Evolutionary conservation across 2,329 filamentous ascomycete genomes (phyloP).

Genomic region (Drechslera avenae): DNA sequence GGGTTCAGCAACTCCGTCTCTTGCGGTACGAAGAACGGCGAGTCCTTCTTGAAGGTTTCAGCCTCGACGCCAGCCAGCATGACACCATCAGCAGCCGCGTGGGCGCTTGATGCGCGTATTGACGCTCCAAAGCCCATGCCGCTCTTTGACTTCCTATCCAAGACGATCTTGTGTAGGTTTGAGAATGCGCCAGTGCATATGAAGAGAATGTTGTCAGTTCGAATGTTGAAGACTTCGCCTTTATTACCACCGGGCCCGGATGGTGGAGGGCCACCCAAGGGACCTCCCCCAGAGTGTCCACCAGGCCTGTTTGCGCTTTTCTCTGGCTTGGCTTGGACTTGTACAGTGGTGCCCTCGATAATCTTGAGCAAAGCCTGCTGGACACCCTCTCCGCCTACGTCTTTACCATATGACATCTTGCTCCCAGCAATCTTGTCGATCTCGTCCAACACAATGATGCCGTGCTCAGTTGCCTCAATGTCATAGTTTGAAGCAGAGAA

Average conservation of each 20-base stretch:
- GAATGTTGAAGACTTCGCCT: constrained; percentile 71
- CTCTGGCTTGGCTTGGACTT: constrained; percentile 85
- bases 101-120: constrained; percentile 63
- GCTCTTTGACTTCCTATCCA: constrained; percentile 83
- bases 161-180: constrained; percentile 83
- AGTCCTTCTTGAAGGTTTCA: constrained; percentile 61
- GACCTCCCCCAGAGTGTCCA: constrained; percentile 27
- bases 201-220: constrained; percentile 96
- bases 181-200: constrained; percentile 96
- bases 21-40: constrained; percentile 59
- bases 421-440: constrained; percentile 95
- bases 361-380: constrained; percentile 96
- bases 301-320: constrained; percentile 53
- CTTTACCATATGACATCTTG: constrained; percentile 85
- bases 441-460: constrained; percentile 95
- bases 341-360: constrained; percentile 92
- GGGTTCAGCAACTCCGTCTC: constrained; percentile 36
- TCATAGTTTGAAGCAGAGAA: constrained; percentile 91
- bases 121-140: constrained; percentile 92
- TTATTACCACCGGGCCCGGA: constrained; percentile 48
- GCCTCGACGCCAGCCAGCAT: constrained; percentile 64
- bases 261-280: constrained; percentile 26
- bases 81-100: constrained; percentile 61
- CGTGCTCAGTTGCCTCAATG: constrained; percentile 79
- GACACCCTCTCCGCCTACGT: constrained; percentile 94